Percentiles rank a stretch among this genome's conserved stretches.
phyloP scores from a whole-genome alignment of 1,139 yeast species.

The Williopsis jadinii region DNA sequence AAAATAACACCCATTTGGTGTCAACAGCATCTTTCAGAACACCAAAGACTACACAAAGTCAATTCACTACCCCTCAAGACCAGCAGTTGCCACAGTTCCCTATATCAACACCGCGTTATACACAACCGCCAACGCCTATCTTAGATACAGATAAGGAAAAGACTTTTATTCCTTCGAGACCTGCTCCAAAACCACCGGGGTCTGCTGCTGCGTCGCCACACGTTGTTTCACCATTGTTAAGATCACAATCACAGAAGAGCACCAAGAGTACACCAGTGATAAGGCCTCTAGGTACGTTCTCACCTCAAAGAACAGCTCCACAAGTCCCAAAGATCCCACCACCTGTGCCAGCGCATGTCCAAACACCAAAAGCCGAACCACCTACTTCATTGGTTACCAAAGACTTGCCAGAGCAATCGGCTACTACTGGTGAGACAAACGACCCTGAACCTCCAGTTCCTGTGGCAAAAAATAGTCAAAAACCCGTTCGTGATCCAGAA shows the following conservation, averaged over 20 bases:
- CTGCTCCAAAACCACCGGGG: constrained; percentile 54
- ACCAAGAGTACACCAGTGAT: constrained; percentile 15
- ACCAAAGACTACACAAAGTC: constrained; percentile 21
- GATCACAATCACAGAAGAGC: constrained; percentile 14
- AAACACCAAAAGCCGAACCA: constrained; percentile 14
- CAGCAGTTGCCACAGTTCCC: constrained; percentile 10
- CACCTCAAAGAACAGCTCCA: constrained; percentile 25
- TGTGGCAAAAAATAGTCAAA: constrained; percentile 24
- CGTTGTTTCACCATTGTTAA: constrained; percentile 22
- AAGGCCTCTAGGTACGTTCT: constrained; percentile 7
- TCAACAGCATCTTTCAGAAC: constrained; percentile 28
- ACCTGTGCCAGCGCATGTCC: constrained; percentile 18
- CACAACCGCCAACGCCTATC: constrained; percentile 19
- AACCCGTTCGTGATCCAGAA: constrained; percentile 46
- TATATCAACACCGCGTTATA: constrained; percentile 15
- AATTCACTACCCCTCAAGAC: constrained; percentile 23
- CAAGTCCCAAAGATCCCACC: constrained; percentile 23
- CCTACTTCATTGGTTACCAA: neutral
- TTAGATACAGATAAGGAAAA: constrained; percentile 26
- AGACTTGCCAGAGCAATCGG: constrained; percentile 4
- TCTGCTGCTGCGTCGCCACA: constrained; percentile 16
- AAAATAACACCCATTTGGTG: constrained; percentile 21
- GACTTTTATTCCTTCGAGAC: constrained; percentile 58
- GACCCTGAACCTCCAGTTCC: constrained; percentile 17
- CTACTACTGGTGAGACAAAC: neutral